phyloP scores from a whole-genome alignment of 345 rosid genomes.

The Linum tenue region DNA sequence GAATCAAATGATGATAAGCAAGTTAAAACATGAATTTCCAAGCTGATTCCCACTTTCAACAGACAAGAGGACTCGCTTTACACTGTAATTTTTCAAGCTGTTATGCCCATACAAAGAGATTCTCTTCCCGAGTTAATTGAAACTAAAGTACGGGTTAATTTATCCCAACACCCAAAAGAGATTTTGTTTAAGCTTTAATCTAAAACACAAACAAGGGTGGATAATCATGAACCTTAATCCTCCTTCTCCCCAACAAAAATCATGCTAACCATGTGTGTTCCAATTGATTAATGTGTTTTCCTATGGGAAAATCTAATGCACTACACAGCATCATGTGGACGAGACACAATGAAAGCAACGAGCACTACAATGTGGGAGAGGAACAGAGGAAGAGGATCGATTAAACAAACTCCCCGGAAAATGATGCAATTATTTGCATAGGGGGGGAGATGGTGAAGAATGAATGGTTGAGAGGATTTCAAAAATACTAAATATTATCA shows the following conservation, averaged over 20 bases:
- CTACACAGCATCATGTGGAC: slow-evolving; percentile 18
- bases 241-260: slow-evolving; percentile 28
- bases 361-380: slow-evolving; percentile 17
- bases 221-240: slow-evolving; percentile 20
- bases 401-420: slow-evolving; percentile 15
- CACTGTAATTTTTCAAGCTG: background rate
- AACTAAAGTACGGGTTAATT: no score
- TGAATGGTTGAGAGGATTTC: slow-evolving; percentile 11
- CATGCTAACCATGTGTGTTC: slow-evolving; percentile 34
- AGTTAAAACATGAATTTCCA: no score
- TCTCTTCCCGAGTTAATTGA: background rate
- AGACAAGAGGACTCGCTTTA: background rate
- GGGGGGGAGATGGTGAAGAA: slow-evolving; percentile 13
- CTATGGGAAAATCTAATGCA: slow-evolving; percentile 13
- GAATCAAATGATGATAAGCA: no score
- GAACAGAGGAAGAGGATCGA: background rate
- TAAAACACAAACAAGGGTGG: no score
- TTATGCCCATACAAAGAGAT: background rate
- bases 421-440: slow-evolving; percentile 13
- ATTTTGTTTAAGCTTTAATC: no score
- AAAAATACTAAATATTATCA: background rate
- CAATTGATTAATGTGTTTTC: slow-evolving; percentile 11
- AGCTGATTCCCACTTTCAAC: background rate
- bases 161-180: no score
- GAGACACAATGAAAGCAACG: slow-evolving; percentile 21